phyloP scores from a whole-genome alignment of 176 grass and related monocot genomes.

The Carex scoparia region DNA sequence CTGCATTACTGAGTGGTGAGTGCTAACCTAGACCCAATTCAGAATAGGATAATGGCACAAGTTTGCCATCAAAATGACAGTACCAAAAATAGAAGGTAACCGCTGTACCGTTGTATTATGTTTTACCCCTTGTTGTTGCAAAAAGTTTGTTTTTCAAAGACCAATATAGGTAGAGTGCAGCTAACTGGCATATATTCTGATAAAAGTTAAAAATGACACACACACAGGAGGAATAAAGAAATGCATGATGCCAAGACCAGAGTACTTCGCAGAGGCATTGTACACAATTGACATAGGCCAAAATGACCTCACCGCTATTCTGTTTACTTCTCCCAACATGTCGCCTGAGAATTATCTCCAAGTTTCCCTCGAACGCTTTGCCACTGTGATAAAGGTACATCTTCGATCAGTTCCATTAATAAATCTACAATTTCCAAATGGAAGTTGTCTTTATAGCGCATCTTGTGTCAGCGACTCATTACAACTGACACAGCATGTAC shows the following conservation, averaged over 20 bases:
- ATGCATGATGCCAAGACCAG: conserved; percentile 49
- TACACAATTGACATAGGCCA: conserved; percentile 97
- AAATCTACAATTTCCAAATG: not conserved
- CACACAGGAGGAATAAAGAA: conserved; percentile 43
- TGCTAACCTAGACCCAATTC: not conserved
- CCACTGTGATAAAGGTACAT: conserved; percentile 61
- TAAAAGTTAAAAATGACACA: not conserved
- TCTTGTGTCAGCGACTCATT: not conserved
- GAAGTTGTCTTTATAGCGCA: not conserved
- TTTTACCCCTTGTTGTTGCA: not conserved
- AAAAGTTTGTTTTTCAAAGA: not conserved
- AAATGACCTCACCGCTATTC: conserved; percentile 79
- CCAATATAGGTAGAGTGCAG: not conserved
- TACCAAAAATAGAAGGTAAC: not conserved
- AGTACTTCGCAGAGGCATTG: conserved; percentile 71
- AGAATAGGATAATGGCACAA: not conserved
- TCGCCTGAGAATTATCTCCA: conserved; percentile 52
- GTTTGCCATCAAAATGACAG: not conserved
- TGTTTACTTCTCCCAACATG: conserved; percentile 40
- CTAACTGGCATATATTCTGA: not conserved
- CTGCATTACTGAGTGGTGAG: not conserved
- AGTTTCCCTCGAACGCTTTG: conserved; percentile 51
- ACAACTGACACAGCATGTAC: not conserved
- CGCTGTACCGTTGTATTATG: not conserved
- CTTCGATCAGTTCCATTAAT: not conserved